Conservation (phyloP, 805 yeast species). For the Kazachstania bromeliacearum region DNA sequence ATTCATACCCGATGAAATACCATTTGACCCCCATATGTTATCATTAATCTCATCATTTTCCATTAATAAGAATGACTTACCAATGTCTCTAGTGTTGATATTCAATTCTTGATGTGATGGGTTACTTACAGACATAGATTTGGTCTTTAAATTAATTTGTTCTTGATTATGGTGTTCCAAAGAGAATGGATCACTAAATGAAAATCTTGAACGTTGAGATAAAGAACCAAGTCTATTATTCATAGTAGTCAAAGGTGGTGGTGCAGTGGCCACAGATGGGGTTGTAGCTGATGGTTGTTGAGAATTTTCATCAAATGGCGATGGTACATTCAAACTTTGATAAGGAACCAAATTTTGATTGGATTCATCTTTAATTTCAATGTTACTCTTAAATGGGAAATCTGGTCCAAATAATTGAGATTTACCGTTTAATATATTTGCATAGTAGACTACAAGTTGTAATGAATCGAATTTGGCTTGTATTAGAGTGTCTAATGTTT, state of each 20-base stretch:
- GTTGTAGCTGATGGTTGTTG: conserved; percentile 1
- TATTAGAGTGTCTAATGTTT: conserved; percentile 12
- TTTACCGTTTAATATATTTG: conserved; percentile 34
- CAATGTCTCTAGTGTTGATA: conserved; percentile 28
- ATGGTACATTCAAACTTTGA: conserved; percentile 1
- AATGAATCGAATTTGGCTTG: conserved; percentile 39
- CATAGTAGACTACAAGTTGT: conserved; percentile 36
- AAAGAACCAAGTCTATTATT: conserved; percentile 36
- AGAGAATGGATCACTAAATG: conserved; percentile 58
- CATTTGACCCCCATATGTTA: conserved; percentile 29
- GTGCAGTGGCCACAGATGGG: conserved; percentile 3
- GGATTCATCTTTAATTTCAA: conserved; percentile 34
- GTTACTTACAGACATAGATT: conserved; percentile 4
- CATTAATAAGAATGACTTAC: conserved; percentile 35
- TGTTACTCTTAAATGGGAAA: conserved; percentile 31
- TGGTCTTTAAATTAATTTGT: conserved; percentile 1
- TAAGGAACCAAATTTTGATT: conserved; percentile 22
- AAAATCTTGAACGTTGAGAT: conserved; percentile 55
- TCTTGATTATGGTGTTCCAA: conserved; percentile 19
- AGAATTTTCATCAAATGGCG: neutral
- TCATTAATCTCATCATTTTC: conserved; percentile 31
- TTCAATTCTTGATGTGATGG: conserved; percentile 2
- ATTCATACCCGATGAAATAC: conserved; percentile 24
- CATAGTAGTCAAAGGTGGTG: neutral
- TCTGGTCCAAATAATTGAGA: conserved; percentile 41